Evolutionary conservation across 139 green algal species (phyloP).

Genomic region (Helicosporidium sp.): DNA sequence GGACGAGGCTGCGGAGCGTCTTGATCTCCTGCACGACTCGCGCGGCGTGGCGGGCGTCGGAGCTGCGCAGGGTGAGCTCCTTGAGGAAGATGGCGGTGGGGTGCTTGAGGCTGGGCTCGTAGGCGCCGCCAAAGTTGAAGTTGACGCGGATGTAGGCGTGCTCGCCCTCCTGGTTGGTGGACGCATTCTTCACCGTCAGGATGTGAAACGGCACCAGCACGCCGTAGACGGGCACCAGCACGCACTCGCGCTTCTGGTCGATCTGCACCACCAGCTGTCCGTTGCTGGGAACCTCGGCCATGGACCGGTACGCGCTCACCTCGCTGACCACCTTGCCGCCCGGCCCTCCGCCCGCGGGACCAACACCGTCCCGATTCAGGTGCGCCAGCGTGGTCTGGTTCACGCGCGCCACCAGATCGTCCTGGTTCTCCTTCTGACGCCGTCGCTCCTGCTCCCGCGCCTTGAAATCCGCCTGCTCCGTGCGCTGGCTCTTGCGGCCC

Average conservation of each 20-base stretch:
- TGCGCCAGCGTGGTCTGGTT: constrained; percentile 62
- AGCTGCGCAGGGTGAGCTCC: constrained; percentile 76
- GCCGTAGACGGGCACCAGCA: constrained; percentile 92
- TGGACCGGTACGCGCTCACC: constrained; percentile 48
- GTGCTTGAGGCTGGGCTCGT: constrained; percentile 47
- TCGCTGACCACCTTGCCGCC: constrained; percentile 31
- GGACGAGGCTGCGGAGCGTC: constrained; percentile 51
- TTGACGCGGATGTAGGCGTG: constrained; percentile 75
- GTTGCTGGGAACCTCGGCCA: constrained; percentile 43
- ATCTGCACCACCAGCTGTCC: constrained; percentile 30
- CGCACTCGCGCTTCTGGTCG: constrained; percentile 55
- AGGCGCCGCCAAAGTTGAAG: constrained; percentile 67
- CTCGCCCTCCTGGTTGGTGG: constrained; percentile 47
- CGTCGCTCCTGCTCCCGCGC: constrained; percentile 40
- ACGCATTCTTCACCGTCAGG: constrained; percentile 71
- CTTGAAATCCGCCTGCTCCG: constrained; percentile 56
- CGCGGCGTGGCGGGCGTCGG: constrained; percentile 44
- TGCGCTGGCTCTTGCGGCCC: constrained; percentile 31
- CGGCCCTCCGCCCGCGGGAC: background rate
- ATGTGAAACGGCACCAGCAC: constrained; percentile 95
- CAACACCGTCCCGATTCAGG: constrained; percentile 7
- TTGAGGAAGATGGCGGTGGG: constrained; percentile 65
- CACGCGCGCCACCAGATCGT: constrained; percentile 52
- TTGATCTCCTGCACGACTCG: constrained; percentile 76
- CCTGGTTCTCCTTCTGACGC: constrained; percentile 49